Conservation (phyloP, 805 yeast genomes). For the Metschnikowia lochheadii region DNA sequence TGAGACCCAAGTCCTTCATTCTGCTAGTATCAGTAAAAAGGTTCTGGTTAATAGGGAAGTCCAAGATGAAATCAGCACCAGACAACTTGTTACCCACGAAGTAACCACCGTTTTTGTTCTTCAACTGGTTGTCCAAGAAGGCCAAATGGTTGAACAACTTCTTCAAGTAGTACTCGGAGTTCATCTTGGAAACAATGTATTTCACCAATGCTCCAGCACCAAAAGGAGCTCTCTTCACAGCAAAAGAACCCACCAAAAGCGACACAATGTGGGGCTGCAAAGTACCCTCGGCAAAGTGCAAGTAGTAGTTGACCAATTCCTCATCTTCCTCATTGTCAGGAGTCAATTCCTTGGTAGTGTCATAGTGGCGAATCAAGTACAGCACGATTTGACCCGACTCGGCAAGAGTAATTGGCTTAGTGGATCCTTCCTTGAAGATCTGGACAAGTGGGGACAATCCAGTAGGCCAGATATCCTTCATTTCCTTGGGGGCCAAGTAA, state of each 20-base stretch:
- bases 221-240: slow-evolving; percentile 27
- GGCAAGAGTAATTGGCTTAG: slow-evolving; percentile 32
- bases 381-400: slow-evolving; percentile 61
- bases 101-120: slow-evolving; percentile 30
- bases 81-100: slow-evolving; percentile 37
- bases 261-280: slow-evolving; percentile 23
- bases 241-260: slow-evolving; percentile 23
- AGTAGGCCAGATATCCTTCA: slow-evolving; percentile 30
- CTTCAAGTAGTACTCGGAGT: slow-evolving; percentile 23
- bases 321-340: slow-evolving; percentile 35
- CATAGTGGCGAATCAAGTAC: slow-evolving; percentile 49
- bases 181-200: slow-evolving; percentile 21
- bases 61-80: slow-evolving; percentile 37
- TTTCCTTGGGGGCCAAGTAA: slow-evolving; percentile 33
- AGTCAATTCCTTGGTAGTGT: slow-evolving; percentile 35
- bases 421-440: slow-evolving; percentile 11
- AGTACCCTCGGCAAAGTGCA: slow-evolving; percentile 25
- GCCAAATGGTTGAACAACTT: slow-evolving; percentile 23
- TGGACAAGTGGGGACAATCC: slow-evolving; percentile 33
- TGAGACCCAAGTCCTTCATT: slow-evolving; percentile 7
- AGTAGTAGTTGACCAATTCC: slow-evolving; percentile 21
- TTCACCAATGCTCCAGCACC: slow-evolving; percentile 22
- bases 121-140: slow-evolving; percentile 28
- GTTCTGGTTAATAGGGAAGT: slow-evolving; percentile 29
- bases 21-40: slow-evolving; percentile 11